Evolutionary conservation across 1,284 basidiomycete genomes (phyloP), one percentile per base, ranked within the genome.

Genomic region (Ganoderma leucocontextum): DNA sequence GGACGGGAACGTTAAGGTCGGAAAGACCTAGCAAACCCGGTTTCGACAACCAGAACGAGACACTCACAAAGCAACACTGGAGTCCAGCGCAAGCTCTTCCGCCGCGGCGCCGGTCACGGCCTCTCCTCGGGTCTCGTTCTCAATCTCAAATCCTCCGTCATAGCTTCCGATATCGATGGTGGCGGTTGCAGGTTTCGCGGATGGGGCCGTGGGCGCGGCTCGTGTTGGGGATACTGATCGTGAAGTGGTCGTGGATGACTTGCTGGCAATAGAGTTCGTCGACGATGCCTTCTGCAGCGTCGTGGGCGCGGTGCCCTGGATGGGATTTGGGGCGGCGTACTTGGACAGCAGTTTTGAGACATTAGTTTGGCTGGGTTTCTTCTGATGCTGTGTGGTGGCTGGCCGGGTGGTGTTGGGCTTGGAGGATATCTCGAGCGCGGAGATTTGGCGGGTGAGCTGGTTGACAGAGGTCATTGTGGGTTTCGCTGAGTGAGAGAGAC

Each of bases 71-170:
- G 85, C 85, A 8, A 86, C 80, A 72, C 91, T 93, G 10, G 93
- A 94, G 73, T 96, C 93, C 62, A 96, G 82, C 0, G 93, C 94
- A 5, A 96, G 82, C 13, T 91, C 83, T 74, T 89, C 86, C 0
- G 92, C 94, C 1, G 92, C 90, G 69, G 94, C 91, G 6, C 92
- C 91, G 41, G 84, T 86, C 2, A 94, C 87, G 49, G 81, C 81
- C 73, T 85, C 85, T 61, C 86, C 89, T 77, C 87, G 82, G 74
- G 87, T 89, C 77, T 91, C 89, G 67, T 91, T 88, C 69, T 96
- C 95, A 41, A 86, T 80, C 80, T 96, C 95, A 52, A 96, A 86
- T 1, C 94, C 95, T 13, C 94, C 95, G 72, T 97, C 95, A 78
- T 96, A 96, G 63, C 82, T 85, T 39, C 95, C 95, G 60, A 96